Evolutionary conservation across 176 grass and related monocot genomes (phyloP), one percentile per base, ranked within the genome.

Genomic region (Zizania latifolia): DNA sequence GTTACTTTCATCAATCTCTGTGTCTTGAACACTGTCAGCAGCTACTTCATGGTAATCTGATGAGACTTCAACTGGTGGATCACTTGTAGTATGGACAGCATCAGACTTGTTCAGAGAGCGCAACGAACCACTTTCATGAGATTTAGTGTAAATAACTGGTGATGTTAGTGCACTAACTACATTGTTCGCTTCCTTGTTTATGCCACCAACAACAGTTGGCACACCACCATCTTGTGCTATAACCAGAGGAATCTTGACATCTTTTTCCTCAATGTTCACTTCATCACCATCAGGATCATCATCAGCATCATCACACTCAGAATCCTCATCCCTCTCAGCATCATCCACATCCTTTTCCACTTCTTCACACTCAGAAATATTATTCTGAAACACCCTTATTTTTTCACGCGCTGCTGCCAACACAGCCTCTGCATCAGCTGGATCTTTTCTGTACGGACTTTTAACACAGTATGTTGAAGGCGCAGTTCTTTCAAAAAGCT

Each of bases 401-500:
- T 99, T 99, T 72, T 94, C 89, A 13, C 92, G 79, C 60, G 95
- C 95, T 56, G 79, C 78, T 23, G 89, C 86, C 34, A 99, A 68
- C 16, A 99, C 29, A 19, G 80, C 78, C 58, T 92, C 95, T 34
- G 95, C 75, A 62, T 93, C 85, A 78, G 79, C 86, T 58, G 91
- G 91, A 32, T 99, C 95, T 83, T 99, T 99, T 75, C 95, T 83
- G 37, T 92, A 99, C 35, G 91, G 89, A 36, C 89, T 23, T 51
- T 88, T 87, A 56, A 99, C 91, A 61, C 95, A 99, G 81, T 99
- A 99, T 65, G 95, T 99, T 1, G 79, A 99, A 62, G 95, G 95
- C 41, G 95, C 95, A 16, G 86, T 99, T 72, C 95, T 82, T 81
- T 99, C 95, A 77, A 99, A 99, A 83, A 99, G 91, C 32, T 92